Base-by-base conservation (phyloP, 1,139 yeast genomes). In the Diutina catenulata region DNA sequence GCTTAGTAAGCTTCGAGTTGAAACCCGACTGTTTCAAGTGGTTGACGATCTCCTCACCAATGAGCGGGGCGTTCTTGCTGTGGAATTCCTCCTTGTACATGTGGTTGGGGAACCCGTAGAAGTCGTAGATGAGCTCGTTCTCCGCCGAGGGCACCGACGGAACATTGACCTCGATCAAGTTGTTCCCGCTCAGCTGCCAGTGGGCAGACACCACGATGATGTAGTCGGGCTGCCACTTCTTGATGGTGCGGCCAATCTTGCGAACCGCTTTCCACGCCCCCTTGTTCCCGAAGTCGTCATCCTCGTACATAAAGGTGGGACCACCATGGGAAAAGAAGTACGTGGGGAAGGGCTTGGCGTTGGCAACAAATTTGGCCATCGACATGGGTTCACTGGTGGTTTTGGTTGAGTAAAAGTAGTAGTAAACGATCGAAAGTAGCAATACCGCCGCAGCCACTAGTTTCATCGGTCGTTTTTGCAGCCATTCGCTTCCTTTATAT, bases 241-340 rank as follows among this genome's bases (percentile, higher is more conserved):
- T 64, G 44, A 81, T 74, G 27, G 59, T 57, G 16, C 53, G 46
- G 1, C 93, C 93, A 14, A 79, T 44, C 16, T 55, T 46, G 36
- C 62, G 55, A 8, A 76, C 62, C 4, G 60, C 59, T n/a, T 63
- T 59, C 62, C 70, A 78, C 0, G 91, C 88, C 3, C 82, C 82
- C 11, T 47, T 45, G 43, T 76, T 70, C 3, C 76, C 70, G 26
- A 54, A 56, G 24, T 56, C 57, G 26, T 67, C 68, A 18, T 60
- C 54, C 26, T 52, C 50, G 48, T 76, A 70, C 66, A 79, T 71
- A 52, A 81, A 79, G 1, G 79, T 74, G 3, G 93, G 93, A 1
- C 87, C 88, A 3, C 93, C 93, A 56, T 82, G 93, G 25, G 84
- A 75, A 39, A 80, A 52, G 53, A 81, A 82, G 50, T 60, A 78